Conservation (phyloP, 345 rosid species). For the Aquilaria yunnanensis region DNA sequence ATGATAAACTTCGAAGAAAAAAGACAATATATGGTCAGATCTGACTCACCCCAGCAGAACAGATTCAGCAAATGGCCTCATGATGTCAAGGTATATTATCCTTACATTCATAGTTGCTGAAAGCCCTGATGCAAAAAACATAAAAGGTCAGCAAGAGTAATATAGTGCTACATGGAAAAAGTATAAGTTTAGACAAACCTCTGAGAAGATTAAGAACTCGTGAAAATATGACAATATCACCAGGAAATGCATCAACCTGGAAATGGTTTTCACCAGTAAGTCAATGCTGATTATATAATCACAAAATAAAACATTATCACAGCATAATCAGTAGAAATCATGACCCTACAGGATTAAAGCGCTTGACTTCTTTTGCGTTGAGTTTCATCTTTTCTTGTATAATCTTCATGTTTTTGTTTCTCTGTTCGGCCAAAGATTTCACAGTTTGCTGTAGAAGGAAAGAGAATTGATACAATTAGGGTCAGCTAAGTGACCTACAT, state of each 20-base stretch:
- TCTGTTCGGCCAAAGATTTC: constrained; percentile 66
- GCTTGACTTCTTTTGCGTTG: constrained; percentile 72
- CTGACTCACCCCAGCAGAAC: constrained; percentile 73
- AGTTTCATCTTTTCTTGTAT: constrained; percentile 93
- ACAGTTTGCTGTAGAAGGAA: constrained; percentile 51
- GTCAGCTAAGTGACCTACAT: background rate
- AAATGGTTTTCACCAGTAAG: constrained; percentile 10
- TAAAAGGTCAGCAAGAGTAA: constrained; percentile 5
- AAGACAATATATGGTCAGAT: constrained; percentile 16
- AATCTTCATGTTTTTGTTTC: constrained; percentile 76
- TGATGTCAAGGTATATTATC: constrained; percentile 78
- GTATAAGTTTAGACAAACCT: constrained; percentile 44
- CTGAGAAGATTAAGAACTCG: constrained; percentile 93
- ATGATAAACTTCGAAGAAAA: constrained; percentile 3
- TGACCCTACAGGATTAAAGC: constrained; percentile 79
- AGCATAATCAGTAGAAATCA: constrained; percentile 10
- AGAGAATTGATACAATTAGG: constrained; percentile 4
- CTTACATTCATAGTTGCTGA: constrained; percentile 80
- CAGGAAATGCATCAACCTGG: constrained; percentile 98
- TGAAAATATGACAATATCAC: constrained; percentile 90
- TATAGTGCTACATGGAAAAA: constrained; percentile 10
- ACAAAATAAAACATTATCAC: background rate
- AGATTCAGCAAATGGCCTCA: constrained; percentile 98
- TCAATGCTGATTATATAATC: constrained; percentile 6
- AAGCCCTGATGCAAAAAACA: constrained; percentile 51